phyloP scores from a whole-genome alignment of 495 filamentous ascomycete genomes.

The Parathielavia hyrcaniae region DNA sequence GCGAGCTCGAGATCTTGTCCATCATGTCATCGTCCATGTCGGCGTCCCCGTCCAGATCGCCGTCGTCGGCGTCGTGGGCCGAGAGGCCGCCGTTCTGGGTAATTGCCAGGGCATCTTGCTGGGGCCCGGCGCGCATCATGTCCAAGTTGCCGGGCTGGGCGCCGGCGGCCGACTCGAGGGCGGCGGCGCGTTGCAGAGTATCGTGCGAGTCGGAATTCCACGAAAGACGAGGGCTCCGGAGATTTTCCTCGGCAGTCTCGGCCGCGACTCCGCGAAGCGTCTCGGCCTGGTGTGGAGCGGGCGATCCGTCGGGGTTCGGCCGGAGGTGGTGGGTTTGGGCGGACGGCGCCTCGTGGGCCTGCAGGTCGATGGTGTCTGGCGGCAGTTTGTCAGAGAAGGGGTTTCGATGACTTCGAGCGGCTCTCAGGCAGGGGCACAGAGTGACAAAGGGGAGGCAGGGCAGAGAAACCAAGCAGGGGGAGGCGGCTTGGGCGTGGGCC shows the following conservation, averaged over 20 bases:
- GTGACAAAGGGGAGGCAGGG: constrained; percentile 12
- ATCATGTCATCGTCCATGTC: constrained; percentile 82
- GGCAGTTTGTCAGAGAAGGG: constrained; percentile 23
- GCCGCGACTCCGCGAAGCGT: constrained; percentile 72
- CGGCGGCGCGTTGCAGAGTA: constrained; percentile 33
- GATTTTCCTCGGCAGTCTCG: constrained; percentile 62
- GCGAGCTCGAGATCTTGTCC: constrained; percentile 97
- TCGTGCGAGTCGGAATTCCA: constrained; percentile 47
- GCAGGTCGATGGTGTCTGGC: constrained; percentile 90
- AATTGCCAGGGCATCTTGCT: constrained; percentile 49
- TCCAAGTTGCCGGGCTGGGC: constrained; percentile 15
- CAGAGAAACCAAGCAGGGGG: constrained; percentile 9
- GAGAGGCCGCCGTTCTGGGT: constrained; percentile 49
- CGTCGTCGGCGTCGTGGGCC: constrained; percentile 57
- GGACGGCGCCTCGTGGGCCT: constrained; percentile 73
- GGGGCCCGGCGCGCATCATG: constrained; percentile 36
- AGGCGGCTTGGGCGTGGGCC: background rate
- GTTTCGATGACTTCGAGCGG: constrained; percentile 8
- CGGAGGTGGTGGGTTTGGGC: constrained; percentile 61
- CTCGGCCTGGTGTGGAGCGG: constrained; percentile 77
- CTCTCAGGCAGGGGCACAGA: constrained; percentile 11
- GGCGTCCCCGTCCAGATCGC: constrained; percentile 62
- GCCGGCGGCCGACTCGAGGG: constrained; percentile 9
- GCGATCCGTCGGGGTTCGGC: constrained; percentile 44
- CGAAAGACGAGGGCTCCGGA: constrained; percentile 46